These are phyloP conservation scores for Dissophora ornata DNA, from an alignment of 192 early-diverging fungal genomes.

Conservation along the genomic window DNA sequence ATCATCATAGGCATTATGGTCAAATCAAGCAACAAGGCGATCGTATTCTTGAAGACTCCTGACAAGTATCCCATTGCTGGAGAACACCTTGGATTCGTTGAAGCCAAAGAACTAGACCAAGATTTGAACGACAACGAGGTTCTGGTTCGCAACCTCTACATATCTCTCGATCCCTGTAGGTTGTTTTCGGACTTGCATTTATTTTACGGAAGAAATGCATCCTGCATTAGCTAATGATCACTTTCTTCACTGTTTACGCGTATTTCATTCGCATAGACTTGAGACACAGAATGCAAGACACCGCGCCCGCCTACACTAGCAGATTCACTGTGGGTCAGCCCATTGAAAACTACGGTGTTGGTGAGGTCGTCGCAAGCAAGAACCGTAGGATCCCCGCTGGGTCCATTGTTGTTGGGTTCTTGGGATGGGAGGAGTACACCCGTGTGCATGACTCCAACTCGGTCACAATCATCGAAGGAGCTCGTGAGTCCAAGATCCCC, in stretches of 20 bases:
- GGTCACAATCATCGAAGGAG: constrained; percentile 50
- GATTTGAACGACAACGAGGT: constrained; percentile 59
- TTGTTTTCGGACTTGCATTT: neutral
- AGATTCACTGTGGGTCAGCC: constrained; percentile 71
- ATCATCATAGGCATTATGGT: too few relatives aligned
- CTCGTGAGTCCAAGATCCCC: constrained; percentile 58
- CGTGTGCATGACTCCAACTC: constrained; percentile 44
- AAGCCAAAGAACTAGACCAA: neutral
- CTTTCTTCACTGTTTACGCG: neutral
- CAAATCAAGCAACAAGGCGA: constrained; percentile 17
- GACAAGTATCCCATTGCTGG: constrained; percentile 49
- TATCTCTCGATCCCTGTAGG: constrained; percentile 88
- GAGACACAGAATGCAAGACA: neutral
- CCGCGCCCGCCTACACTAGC: constrained; percentile 55
- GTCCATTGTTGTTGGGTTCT: constrained; percentile 65
- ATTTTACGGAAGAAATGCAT: too few relatives aligned
- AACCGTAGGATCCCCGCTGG: constrained; percentile 67
- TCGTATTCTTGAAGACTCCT: constrained; percentile 54
- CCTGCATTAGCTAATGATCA: too few relatives aligned
- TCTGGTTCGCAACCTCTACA: constrained; percentile 69
- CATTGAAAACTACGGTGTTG: constrained; percentile 74
- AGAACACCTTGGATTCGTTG: constrained; percentile 59
- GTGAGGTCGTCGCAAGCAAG: constrained; percentile 64
- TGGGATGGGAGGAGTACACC: constrained; percentile 68
- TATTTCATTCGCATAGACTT: neutral